Evolutionary conservation across 2,329 filamentous ascomycete genomes (phyloP).

Genomic region (Pleomassaria siparia): DNA sequence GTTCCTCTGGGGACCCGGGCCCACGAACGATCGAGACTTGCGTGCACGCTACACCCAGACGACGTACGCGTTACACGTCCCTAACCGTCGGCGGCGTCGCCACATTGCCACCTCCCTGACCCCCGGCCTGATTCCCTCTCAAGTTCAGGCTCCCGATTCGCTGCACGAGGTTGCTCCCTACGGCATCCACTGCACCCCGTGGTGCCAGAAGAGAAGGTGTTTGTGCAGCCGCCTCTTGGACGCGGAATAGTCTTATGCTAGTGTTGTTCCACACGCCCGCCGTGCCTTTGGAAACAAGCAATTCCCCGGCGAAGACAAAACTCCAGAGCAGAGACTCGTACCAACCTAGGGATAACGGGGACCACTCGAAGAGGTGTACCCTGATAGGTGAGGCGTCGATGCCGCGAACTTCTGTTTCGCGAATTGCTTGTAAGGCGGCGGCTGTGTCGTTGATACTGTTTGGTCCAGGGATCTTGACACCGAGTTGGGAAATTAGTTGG

Average conservation of each 20-base stretch:
- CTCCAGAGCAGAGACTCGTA: constrained; percentile 95
- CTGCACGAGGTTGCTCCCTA: constrained; percentile 85
- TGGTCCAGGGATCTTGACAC: constrained; percentile 55
- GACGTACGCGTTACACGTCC: constrained; percentile 39
- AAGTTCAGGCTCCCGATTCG: constrained; percentile 82
- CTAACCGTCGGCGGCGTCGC: constrained; percentile 28
- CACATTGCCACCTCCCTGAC: constrained; percentile 22
- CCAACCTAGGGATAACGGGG: constrained; percentile 85
- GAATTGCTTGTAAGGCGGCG: constrained; percentile 53
- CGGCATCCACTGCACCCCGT: constrained; percentile 87
- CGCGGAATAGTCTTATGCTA: constrained; percentile 80
- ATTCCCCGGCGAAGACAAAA: constrained; percentile 86
- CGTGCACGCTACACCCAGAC: not conserved
- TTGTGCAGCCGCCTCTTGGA: constrained; percentile 79
- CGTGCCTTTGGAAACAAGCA: constrained; percentile 81
- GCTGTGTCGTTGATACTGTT: constrained; percentile 43
- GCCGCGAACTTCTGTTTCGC: constrained; percentile 64
- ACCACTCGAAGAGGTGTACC: constrained; percentile 94
- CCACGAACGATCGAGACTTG: not conserved
- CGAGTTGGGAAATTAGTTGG: constrained; percentile 67
- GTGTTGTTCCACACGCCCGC: constrained; percentile 96
- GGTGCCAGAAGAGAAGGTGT: constrained; percentile 83
- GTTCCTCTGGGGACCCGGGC: constrained; percentile 5
- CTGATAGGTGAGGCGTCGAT: constrained; percentile 74
- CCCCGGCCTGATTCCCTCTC: constrained; percentile 40